Conservation (phyloP, 2,329 filamentous ascomycete genomes). For the Talaromyces amestolkiae region DNA sequence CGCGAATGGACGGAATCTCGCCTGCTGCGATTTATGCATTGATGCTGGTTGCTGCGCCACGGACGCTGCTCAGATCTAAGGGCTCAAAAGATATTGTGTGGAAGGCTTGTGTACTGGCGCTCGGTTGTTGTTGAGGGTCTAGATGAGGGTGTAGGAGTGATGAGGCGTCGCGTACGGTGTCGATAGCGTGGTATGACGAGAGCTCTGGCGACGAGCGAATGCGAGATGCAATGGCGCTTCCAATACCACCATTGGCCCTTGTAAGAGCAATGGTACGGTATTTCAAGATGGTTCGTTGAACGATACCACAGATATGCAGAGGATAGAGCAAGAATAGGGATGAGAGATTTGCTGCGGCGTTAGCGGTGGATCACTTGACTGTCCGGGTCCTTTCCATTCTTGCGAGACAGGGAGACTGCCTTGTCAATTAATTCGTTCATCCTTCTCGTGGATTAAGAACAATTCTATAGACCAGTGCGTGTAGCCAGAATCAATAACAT, state of each 20-base stretch:
- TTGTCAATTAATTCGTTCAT: too few relatives aligned
- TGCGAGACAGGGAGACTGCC: too few relatives aligned
- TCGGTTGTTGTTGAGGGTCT: not conserved
- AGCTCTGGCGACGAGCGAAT: slow-evolving; percentile 23
- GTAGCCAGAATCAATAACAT: too few relatives aligned
- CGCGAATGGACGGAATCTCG: slow-evolving; percentile 41
- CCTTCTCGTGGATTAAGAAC: too few relatives aligned
- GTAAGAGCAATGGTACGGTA: slow-evolving; percentile 15
- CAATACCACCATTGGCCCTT: slow-evolving; percentile 16
- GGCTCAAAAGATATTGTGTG: slow-evolving; percentile 21
- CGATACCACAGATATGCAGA: too few relatives aligned
- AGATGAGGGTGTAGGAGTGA: not conserved
- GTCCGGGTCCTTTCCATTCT: too few relatives aligned
- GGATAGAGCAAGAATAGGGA: too few relatives aligned
- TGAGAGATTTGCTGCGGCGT: too few relatives aligned
- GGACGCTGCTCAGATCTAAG: slow-evolving; percentile 20
- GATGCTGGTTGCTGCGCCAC: slow-evolving; percentile 21
- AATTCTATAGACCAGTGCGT: not conserved
- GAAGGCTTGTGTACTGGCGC: not conserved
- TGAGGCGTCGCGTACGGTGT: slow-evolving; percentile 22
- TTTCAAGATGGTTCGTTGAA: too few relatives aligned
- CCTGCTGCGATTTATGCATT: slow-evolving; percentile 26
- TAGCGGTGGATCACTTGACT: too few relatives aligned
- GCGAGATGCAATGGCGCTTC: slow-evolving; percentile 12
- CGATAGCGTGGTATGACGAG: slow-evolving; percentile 24